Base-by-base conservation (phyloP, 257 asterid species). In the Nicotiana knightiana region DNA sequence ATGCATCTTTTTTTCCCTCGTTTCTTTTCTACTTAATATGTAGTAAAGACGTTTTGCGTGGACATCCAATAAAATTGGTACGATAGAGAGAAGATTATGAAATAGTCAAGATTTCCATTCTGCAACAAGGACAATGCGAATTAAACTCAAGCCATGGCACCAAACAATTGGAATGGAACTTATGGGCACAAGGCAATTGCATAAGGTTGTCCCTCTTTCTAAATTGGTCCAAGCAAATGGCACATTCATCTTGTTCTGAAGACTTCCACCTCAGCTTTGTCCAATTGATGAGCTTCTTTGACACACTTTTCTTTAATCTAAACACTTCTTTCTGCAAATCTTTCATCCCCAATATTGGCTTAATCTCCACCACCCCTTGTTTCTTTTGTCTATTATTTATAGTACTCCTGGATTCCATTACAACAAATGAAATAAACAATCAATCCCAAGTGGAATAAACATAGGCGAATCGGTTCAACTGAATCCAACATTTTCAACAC, bases 61-160 rank as follows among this genome's bases (percentile, higher is more conserved):
- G 1, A 53, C 17, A 11, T 3, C 16, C 5, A 0, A 11, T 13
- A 13, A 53, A 53, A 11, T 53, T 53, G 16, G 2, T 53, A 13
- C 58, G 58, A 51, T 10, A 53, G 5, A 28, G 30, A 28, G 30
- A 53, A 53, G 18, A 53, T 13, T 57, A 57, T 0, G 1, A 0
- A 16, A 6, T 57, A 2, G 17, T 57, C 63, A 54, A 54, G 64
- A 82, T 18, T 61, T 61, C 51, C 61, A 54, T 61, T 73, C 97
- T 89, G 82, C 97, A 93, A 79, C 92, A 90, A 83, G 97, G 97
- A 83, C 97, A 93, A 24, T 85, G 95, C 0, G 88, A 81, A 79
- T 86, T 91, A 67, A 79, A 87, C 82, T 87, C 88, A 54, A 93
- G 85, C 97, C 97, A 93, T 48, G 97, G 97, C 24, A 85, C 59